Evolutionary conservation across 768 basidiomycete genomes (phyloP).

Genomic region (Phlegmacium glaucopus): DNA sequence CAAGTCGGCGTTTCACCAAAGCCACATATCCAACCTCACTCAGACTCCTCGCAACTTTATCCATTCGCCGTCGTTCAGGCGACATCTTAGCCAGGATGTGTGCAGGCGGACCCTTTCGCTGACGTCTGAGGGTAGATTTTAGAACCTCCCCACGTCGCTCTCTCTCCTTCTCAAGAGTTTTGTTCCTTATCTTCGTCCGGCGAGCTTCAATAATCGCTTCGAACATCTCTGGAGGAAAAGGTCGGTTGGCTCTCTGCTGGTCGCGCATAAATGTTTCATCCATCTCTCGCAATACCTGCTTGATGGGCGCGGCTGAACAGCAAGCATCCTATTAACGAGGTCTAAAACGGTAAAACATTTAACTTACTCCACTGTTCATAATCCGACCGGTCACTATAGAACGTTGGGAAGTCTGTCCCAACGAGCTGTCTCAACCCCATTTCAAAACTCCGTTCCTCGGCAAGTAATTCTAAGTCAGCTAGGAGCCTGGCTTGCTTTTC

Average conservation of each 20-base stretch:
- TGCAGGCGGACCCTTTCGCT: slow-evolving; percentile 59
- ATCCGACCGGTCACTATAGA: slow-evolving; percentile 18
- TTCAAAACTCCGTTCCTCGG: slow-evolving; percentile 35
- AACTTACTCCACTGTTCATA: slow-evolving; percentile 36
- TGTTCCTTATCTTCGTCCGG: slow-evolving; percentile 57
- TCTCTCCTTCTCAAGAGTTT: slow-evolving; percentile 56
- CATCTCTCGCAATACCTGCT: slow-evolving; percentile 27
- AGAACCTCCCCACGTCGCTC: slow-evolving; percentile 65
- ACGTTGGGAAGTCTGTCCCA: neutral
- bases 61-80: slow-evolving; percentile 40
- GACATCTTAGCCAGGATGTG: slow-evolving; percentile 54
- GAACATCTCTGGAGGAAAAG: slow-evolving; percentile 48
- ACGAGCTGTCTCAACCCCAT: slow-evolving; percentile 14
- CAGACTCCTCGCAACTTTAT: slow-evolving; percentile 47
- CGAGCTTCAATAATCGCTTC: slow-evolving; percentile 52
- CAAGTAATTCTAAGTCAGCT: slow-evolving; percentile 21
- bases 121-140: slow-evolving; percentile 40
- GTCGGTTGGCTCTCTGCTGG: slow-evolving; percentile 33
- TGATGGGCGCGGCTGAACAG: slow-evolving; percentile 36
- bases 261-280: slow-evolving; percentile 36
- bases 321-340: neutral
- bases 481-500: slow-evolving; percentile 24
- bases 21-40: slow-evolving; percentile 73
- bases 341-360: neutral
- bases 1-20: slow-evolving; percentile 53